Base-by-base conservation (phyloP, 1,139 yeast genomes). In the Citeromyces hawaiiensis region DNA sequence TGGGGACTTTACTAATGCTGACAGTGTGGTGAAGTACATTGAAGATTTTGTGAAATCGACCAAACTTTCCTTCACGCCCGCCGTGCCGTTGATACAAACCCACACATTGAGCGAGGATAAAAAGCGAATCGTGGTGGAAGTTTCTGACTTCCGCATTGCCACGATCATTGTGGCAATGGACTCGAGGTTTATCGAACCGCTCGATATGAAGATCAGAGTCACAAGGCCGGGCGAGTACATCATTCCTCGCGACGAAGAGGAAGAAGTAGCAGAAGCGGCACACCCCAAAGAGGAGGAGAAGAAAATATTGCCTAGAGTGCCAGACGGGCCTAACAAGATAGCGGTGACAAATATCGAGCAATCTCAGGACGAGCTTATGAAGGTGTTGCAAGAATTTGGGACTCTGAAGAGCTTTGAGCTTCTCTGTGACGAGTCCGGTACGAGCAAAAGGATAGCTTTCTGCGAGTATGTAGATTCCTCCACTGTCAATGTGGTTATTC, bases 151-250 rank as follows among this genome's bases (percentile, higher is more conserved):
- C 36, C 61, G 64, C n/a, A 64, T 72, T 42, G 82, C 93, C 0
- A 81, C 93, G 0, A 56, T 76, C 1, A 63, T 74, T 1, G 57
- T 68, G 32, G 65, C 82, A 1, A 59, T 76, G 39, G 63, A 64
- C 45, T 67, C 66, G 0, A 53, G 58, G 35, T 45, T 56, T 35
- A 42, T 72, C 38, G 54, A 59, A 1, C 56, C 55, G 33, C 53
- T 63, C 39, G 63, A 62, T 10, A 55, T 62, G 10, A 47, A 47
- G 8, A 50, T 77, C 11, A 49, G 45, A 2, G 51, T 78, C 3
- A 46, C 55, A 8, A 64, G 94, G 48, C 91, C 93, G 1, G 59
- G 61, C n/a, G 81, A 76, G 44, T 83, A 78, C 48, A 66, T 80
- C 19, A 67, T 71, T 9, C 63, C 66, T 2, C 52, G 47, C 19